Percentiles rank a stretch among this genome's conserved stretches.
Conservation (phyloP, 2,329 filamentous ascomycete species). For the Ophiostoma quercus region DNA sequence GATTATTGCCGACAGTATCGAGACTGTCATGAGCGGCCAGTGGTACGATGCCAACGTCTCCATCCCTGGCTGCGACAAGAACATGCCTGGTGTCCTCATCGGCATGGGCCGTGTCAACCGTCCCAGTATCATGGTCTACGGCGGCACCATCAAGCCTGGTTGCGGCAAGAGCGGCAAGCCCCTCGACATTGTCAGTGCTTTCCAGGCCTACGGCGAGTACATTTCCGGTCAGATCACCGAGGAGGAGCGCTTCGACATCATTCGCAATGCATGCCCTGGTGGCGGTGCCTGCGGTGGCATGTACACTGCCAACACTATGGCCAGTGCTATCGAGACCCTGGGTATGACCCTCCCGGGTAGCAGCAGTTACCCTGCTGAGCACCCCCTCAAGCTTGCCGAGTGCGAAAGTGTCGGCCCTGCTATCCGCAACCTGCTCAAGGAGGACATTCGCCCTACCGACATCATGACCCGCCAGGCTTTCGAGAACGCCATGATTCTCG, state of each 20-base stretch:
- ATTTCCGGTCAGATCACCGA: constrained; percentile 87
- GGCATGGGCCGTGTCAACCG: constrained; percentile 94
- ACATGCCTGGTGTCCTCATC: constrained; percentile 91
- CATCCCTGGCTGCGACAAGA: constrained; percentile 97
- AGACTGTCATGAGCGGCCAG: constrained; percentile 98
- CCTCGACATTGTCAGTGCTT: constrained; percentile 94
- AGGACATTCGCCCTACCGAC: constrained; percentile 72
- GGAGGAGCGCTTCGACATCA: constrained; percentile 88
- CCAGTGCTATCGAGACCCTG: constrained; percentile 66
- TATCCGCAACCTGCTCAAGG: constrained; percentile 67
- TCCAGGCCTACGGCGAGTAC: constrained; percentile 96
- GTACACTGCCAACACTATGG: constrained; percentile 75
- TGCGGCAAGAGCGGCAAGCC: constrained; percentile 70
- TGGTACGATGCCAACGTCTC: constrained; percentile 99
- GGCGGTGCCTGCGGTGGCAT: constrained; percentile 82
- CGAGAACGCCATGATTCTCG: constrained; percentile 78
- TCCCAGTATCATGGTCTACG: constrained; percentile 95
- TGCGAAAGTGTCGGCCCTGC: constrained; percentile 67
- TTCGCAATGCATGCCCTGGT: constrained; percentile 82
- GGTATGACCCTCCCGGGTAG: constrained; percentile 78
- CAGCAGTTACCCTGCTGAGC: constrained; percentile 72
- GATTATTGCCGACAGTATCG: constrained; percentile 95
- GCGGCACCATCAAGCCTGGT: constrained; percentile 87
- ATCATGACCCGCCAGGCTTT: constrained; percentile 77
- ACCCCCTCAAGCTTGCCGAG: constrained; percentile 64